These are phyloP conservation scores for Penicillium pulvis DNA, from an alignment of 495 filamentous ascomycete species.

Conservation along the genomic window DNA sequence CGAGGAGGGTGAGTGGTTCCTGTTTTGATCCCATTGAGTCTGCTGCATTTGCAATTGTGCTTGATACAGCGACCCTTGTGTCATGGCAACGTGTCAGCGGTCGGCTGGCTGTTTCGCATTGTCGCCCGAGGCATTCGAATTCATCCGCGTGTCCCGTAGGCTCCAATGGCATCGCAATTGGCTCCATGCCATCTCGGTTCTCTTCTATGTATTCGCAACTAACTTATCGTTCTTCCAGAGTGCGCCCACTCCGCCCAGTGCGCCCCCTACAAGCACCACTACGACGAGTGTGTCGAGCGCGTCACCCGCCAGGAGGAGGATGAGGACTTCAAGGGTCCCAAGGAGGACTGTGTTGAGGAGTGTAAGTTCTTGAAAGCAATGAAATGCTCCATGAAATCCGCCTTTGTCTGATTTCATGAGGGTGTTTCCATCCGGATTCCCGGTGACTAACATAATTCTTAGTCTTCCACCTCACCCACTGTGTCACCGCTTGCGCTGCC, in stretches of 20 bases:
- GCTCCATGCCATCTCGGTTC: not conserved
- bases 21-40: not conserved
- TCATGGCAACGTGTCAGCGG: conserved; percentile 7
- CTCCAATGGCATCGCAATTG: conserved; percentile 25
- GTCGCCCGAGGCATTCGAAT: conserved; percentile 7
- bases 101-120: conserved; percentile 7
- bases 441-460: conserved; percentile 14
- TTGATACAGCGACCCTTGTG: not conserved
- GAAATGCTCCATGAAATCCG: not conserved
- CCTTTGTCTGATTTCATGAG: not conserved
- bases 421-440: not conserved
- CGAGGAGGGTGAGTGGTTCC: conserved; percentile 75
- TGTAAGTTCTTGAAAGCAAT: conserved; percentile 68
- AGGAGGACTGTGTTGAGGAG: conserved; percentile 98
- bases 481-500: conserved; percentile 85
- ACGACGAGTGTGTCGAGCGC: conserved; percentile 93
- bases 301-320: conserved; percentile 73
- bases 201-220: conserved; percentile 13
- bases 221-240: conserved; percentile 55
- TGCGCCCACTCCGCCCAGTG: conserved; percentile 85
- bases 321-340: conserved; percentile 60
- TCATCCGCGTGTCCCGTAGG: not conserved
- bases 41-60: not conserved
- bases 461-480: conserved; percentile 99
- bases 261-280: conserved; percentile 91